These are phyloP conservation scores for Emericellopsis cladophorae DNA, from an alignment of 2,329 filamentous ascomycete genomes.

Conservation along the genomic window DNA sequence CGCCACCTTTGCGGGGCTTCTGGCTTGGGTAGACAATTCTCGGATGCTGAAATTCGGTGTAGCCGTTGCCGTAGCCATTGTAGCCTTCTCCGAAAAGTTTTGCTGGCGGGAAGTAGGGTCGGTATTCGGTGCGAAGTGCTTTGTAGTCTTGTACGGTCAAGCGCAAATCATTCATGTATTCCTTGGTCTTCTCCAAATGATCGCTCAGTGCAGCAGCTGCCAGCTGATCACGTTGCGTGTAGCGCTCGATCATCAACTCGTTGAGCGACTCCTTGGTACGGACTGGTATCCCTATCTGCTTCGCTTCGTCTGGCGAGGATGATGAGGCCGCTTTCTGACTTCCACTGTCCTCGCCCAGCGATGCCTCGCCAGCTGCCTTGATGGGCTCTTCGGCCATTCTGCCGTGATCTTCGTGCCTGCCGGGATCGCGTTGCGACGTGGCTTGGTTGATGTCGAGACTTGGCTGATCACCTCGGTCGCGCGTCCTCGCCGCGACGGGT, in stretches of 20 bases:
- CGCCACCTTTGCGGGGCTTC: slow-evolving; percentile 58
- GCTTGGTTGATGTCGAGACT: neutral
- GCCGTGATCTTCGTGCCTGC: slow-evolving; percentile 5
- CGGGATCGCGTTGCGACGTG: neutral
- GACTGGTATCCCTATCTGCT: slow-evolving; percentile 17
- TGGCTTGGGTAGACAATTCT: slow-evolving; percentile 69
- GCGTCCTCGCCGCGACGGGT: slow-evolving; percentile 1
- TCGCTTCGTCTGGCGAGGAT: neutral
- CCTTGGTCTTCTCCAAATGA: slow-evolving; percentile 25
- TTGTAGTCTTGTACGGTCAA: slow-evolving; percentile 61
- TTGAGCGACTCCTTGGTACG: slow-evolving; percentile 45
- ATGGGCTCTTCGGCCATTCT: slow-evolving; percentile 30
- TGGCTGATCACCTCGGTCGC: neutral
- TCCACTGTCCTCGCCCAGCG: slow-evolving; percentile 12
- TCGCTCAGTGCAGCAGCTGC: slow-evolving; percentile 38
- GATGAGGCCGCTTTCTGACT: neutral
- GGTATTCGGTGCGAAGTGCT: slow-evolving; percentile 37
- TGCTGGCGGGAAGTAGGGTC: slow-evolving; percentile 40
- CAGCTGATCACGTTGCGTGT: slow-evolving; percentile 39
- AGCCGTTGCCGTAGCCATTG: slow-evolving; percentile 76
- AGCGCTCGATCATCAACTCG: slow-evolving; percentile 39
- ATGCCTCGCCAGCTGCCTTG: slow-evolving; percentile 16
- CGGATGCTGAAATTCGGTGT: slow-evolving; percentile 58
- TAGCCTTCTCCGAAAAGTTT: slow-evolving; percentile 65
- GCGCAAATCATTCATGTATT: slow-evolving; percentile 49